phyloP scores from a whole-genome alignment of 805 yeast genomes.

The Nakazawaea ernobii region DNA sequence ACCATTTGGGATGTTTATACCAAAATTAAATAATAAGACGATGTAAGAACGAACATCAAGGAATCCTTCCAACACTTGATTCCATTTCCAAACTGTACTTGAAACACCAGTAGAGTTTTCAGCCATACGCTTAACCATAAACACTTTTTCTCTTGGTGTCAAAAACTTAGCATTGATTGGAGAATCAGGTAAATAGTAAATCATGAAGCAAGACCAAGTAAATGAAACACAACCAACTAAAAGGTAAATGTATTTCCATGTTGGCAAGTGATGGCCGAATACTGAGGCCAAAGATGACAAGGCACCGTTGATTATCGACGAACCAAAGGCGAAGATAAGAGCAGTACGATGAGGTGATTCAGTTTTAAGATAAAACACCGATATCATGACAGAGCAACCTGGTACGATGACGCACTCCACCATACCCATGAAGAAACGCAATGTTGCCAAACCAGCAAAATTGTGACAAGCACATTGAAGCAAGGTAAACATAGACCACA shows the following conservation, averaged over 20 bases:
- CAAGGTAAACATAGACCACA: conserved; percentile 13
- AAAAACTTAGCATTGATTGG: conserved; percentile 42
- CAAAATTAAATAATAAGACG: conserved; percentile 21
- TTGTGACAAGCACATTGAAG: conserved; percentile 27
- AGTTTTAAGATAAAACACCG: conserved; percentile 20
- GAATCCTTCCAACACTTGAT: conserved; percentile 38
- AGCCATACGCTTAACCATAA: conserved; percentile 23
- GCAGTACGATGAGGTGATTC: conserved; percentile 19
- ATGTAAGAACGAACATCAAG: conserved; percentile 23
- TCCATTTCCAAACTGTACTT: conserved; percentile 29
- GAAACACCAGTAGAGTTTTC: conserved; percentile 40
- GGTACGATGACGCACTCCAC: conserved; percentile 36
- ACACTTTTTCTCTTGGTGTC: conserved; percentile 28
- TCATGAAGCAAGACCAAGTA: conserved; percentile 31
- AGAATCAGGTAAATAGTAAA: conserved; percentile 31
- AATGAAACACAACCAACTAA: conserved; percentile 37
- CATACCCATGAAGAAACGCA: conserved; percentile 37
- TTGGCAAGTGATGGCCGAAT: conserved; percentile 23
- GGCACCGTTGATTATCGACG: conserved; percentile 23
- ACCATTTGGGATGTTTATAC: conserved; percentile 26
- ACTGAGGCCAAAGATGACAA: conserved; percentile 29
- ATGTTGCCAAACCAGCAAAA: conserved; percentile 34
- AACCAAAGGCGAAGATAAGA: conserved; percentile 30
- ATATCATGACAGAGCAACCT: conserved; percentile 25
- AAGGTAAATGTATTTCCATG: conserved; percentile 40